These are phyloP conservation scores for Ceriops decandra DNA, from an alignment of 345 rosid genomes.

Conservation along the genomic window DNA sequence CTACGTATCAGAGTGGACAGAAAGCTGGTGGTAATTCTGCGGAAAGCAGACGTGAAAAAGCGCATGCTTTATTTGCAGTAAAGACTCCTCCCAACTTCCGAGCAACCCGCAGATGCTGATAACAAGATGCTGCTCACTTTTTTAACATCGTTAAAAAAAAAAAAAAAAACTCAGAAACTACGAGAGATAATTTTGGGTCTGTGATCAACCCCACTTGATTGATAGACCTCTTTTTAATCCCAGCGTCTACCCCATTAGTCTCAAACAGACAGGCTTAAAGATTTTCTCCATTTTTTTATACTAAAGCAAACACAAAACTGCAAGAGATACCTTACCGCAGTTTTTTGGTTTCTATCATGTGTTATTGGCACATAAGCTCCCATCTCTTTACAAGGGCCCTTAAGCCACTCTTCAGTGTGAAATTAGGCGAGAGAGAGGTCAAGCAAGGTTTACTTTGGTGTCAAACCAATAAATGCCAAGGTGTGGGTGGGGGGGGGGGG, in stretches of 20 bases:
- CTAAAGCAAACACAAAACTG: conserved; percentile 1
- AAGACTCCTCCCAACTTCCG: background rate
- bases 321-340: conserved; percentile 10
- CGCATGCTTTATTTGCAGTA: conserved; percentile 4
- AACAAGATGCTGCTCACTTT: conserved; percentile 6
- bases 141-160: background rate
- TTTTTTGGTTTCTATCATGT: conserved; percentile 11
- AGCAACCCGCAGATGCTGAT: background rate
- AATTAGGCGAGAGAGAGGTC: conserved; percentile 22
- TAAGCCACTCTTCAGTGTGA: conserved; percentile 17
- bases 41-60: conserved; percentile 17
- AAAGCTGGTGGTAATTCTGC: background rate
- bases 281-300: background rate
- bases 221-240: background rate
- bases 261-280: background rate
- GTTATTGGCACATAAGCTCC: conserved; percentile 4
- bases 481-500: background rate
- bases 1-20: background rate
- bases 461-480: conserved; percentile 21
- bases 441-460: background rate
- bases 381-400: conserved; percentile 12
- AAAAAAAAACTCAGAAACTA: background rate
- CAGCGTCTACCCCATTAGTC: background rate
- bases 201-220: background rate
- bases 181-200: background rate